Base-by-base conservation (phyloP, 805 yeast genomes). In the Pichia nanzhaoensis region DNA sequence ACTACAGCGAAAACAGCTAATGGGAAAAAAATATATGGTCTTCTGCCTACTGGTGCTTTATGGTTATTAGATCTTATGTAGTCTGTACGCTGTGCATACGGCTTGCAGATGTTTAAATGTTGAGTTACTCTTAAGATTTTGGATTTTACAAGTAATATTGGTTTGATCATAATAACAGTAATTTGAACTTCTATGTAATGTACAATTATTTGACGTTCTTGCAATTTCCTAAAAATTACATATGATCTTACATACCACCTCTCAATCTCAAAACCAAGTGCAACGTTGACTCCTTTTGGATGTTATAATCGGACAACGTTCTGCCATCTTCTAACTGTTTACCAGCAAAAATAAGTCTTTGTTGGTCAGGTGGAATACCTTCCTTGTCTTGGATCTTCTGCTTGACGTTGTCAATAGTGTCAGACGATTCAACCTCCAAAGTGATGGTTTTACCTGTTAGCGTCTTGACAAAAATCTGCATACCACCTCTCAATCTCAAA, bases 351-450 rank as follows among this genome's bases (percentile, higher is more conserved):
- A 91, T 91, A 68, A 93, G 84, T 80, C 99, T 88, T 79, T 91
- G 98, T 75, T 91, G 98, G 76, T 91, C 97, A 67, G 98, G 97
- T 73, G 98, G 98, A 62, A 91, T 91, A 70, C 97, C 97, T 75
- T 91, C 98, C 82, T 90, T 90, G 83, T 91, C 71, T 89, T 87
- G 95, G 61, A 88, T 88, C 80, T 88, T 88, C 60, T 90, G 77
- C 78, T 88, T 90, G 75, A 90, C 96, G 65, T 87, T 88, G 80
- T 89, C 96, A 68, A 91, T 88, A 55, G 96, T 88, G 79, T 90
- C 97, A 52, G 96, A 87, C 54, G 97, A 88, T 76, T 90, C 96
- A 59, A 89, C 97, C 77, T 90, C 97, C 58, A 90, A 80, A 68
- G 97, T 90, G 51, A 77, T 76, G 36, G 81, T 77, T 67, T 76